These are phyloP conservation scores for Fraxinus cuspidata DNA, from an alignment of 257 asterid genomes.

Conservation along the genomic window DNA sequence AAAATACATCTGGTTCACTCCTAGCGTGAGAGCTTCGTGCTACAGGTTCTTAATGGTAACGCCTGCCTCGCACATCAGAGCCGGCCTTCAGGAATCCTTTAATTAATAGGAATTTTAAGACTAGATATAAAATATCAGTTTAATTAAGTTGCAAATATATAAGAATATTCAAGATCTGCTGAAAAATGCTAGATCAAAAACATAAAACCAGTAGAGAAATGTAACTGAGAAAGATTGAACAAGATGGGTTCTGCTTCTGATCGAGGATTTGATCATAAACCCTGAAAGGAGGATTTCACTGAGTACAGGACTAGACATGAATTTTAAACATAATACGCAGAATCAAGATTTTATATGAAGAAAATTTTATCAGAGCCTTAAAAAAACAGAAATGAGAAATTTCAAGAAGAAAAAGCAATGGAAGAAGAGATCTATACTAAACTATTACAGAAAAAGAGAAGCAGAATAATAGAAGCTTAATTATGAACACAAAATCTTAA, in stretches of 20 bases:
- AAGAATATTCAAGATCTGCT: neutral
- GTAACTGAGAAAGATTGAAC: slow-evolving; percentile 95
- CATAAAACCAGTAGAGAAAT: slow-evolving; percentile 95
- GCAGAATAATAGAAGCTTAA: neutral
- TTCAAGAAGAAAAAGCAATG: neutral
- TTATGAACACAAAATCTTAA: slow-evolving; percentile 6
- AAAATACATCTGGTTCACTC: no score
- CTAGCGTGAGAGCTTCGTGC: no score
- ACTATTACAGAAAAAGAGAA: neutral
- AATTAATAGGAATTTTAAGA: neutral
- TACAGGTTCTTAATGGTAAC: no score
- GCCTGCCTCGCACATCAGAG: no score
- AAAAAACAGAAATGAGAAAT: neutral
- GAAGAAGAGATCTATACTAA: neutral
- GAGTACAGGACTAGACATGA: slow-evolving; percentile 67
- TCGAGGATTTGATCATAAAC: slow-evolving; percentile 59
- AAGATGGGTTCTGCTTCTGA: slow-evolving; percentile 70
- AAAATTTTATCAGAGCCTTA: neutral
- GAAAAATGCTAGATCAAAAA: slow-evolving; percentile 47
- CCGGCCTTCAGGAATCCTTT: no score
- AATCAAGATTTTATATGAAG: slow-evolving; percentile 29
- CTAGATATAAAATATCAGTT: neutral
- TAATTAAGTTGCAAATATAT: neutral
- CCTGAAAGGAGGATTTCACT: slow-evolving; percentile 77
- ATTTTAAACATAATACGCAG: slow-evolving; percentile 41